Evolutionary conservation across 352 stramenopile genomes (phyloP).

Genomic region (Phytophthora capsici): DNA sequence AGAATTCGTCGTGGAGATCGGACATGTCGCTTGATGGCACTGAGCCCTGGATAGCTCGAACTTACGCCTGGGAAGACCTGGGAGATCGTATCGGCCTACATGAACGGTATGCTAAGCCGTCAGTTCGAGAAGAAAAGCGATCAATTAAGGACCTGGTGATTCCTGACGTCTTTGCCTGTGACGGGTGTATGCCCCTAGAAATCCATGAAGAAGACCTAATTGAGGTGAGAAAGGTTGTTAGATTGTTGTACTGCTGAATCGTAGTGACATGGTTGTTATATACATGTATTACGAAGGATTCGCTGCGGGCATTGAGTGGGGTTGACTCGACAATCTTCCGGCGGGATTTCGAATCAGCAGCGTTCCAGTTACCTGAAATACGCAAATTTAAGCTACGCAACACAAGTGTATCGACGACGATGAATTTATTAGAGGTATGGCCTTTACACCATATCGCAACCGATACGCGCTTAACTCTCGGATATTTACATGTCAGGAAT

Average conservation of each 20-base stretch:
- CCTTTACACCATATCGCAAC: not conserved
- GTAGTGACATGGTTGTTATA: slow-evolving; percentile 14
- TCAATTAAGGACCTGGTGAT: slow-evolving; percentile 34
- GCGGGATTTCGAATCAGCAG: slow-evolving; percentile 41
- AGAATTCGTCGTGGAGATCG: slow-evolving; percentile 44
- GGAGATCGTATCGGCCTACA: slow-evolving; percentile 36
- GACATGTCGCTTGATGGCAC: slow-evolving; percentile 31
- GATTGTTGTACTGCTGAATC: not conserved
- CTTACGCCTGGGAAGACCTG: slow-evolving; percentile 55
- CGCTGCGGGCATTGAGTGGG: slow-evolving; percentile 62
- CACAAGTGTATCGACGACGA: slow-evolving; percentile 46
- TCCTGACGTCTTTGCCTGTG: slow-evolving; percentile 23
- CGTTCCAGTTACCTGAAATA: slow-evolving; percentile 54
- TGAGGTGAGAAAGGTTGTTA: slow-evolving; percentile 46
- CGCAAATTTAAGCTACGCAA: slow-evolving; percentile 50
- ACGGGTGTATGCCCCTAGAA: slow-evolving; percentile 33
- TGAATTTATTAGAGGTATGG: slow-evolving; percentile 53
- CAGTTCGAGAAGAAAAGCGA: slow-evolving; percentile 17
- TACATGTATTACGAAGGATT: slow-evolving; percentile 60
- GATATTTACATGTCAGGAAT: slow-evolving; percentile 33
- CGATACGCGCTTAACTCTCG: not conserved
- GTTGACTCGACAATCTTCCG: slow-evolving; percentile 70
- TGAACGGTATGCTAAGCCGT: slow-evolving; percentile 24
- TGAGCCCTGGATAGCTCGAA: slow-evolving; percentile 37
- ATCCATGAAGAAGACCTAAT: slow-evolving; percentile 64